Conservation (phyloP, 495 filamentous ascomycete species). For the Hypoxylon cercidicola region DNA sequence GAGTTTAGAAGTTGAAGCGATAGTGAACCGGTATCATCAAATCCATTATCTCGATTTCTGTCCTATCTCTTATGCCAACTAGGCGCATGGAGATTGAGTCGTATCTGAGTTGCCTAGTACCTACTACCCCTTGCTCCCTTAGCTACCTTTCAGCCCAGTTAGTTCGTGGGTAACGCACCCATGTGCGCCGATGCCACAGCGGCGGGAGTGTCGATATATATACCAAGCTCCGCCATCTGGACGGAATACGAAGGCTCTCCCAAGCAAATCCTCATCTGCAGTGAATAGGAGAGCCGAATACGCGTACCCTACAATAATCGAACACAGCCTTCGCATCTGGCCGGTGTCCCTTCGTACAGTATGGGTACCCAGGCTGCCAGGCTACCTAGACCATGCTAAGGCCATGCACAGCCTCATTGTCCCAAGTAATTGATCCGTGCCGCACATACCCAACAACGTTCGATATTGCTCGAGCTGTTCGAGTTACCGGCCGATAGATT, state of each 20-base stretch:
- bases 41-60: too few relatives aligned
- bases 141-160: slow-evolving; percentile 19
- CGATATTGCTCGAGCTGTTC: slow-evolving; percentile 25
- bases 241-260: slow-evolving; percentile 31
- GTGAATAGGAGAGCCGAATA: slow-evolving; percentile 26
- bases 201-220: slow-evolving; percentile 19
- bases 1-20: too few relatives aligned
- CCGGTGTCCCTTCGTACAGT: slow-evolving; percentile 30
- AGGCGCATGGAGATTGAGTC: slow-evolving; percentile 6
- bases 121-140: slow-evolving; percentile 1
- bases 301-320: not conserved
- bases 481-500: slow-evolving; percentile 24
- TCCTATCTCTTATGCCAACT: too few relatives aligned
- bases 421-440: slow-evolving; percentile 24
- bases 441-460: slow-evolving; percentile 32
- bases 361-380: slow-evolving; percentile 3
- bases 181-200: slow-evolving; percentile 10
- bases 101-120: slow-evolving; percentile 29
- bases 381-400: slow-evolving; percentile 12
- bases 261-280: slow-evolving; percentile 32
- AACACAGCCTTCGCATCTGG: not conserved
- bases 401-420: slow-evolving; percentile 38
- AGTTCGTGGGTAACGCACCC: slow-evolving; percentile 12
- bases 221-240: slow-evolving; percentile 23
- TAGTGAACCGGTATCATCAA: too few relatives aligned